Evolutionary conservation across 2,329 filamentous ascomycete genomes (phyloP).

Genomic region (Septoria petroselini): DNA sequence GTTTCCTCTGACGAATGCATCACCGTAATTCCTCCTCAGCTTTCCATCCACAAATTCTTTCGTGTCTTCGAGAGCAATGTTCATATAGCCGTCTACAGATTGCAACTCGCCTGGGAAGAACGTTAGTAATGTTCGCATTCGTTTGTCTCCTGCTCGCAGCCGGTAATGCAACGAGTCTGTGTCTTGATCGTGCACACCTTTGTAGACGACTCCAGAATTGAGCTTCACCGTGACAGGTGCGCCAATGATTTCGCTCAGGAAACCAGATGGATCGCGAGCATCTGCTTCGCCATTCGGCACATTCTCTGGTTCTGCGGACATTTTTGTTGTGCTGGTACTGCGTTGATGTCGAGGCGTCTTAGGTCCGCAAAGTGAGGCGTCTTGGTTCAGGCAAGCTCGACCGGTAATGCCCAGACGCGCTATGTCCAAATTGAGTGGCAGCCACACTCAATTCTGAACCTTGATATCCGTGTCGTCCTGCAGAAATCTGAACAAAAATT

Average conservation of each 20-base stretch:
- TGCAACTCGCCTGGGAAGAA: slow-evolving; percentile 75
- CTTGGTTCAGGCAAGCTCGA: no score
- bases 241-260: slow-evolving; percentile 91
- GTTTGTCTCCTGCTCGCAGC: no score
- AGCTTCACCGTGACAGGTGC: slow-evolving; percentile 93
- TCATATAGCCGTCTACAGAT: slow-evolving; percentile 99
- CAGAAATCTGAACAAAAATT: background rate
- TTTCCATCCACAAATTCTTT: slow-evolving; percentile 85
- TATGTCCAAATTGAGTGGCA: no score
- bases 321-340: background rate
- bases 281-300: slow-evolving; percentile 49
- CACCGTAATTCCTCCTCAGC: slow-evolving; percentile 79
- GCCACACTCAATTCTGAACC: no score
- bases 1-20: slow-evolving; percentile 93
- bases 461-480: no score
- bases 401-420: no score
- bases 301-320: slow-evolving; percentile 36
- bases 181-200: slow-evolving; percentile 58
- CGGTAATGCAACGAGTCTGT: no score
- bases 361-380: no score
- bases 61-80: slow-evolving; percentile 95
- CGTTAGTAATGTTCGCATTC: slow-evolving; percentile 7
- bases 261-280: slow-evolving; percentile 88
- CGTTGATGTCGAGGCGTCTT: background rate
- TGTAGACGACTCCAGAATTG: slow-evolving; percentile 98